Evolutionary conservation across 2,329 filamentous ascomycete species (phyloP), one percentile per base, ranked within the genome.

Genomic region (Aspergillus sp.): DNA sequence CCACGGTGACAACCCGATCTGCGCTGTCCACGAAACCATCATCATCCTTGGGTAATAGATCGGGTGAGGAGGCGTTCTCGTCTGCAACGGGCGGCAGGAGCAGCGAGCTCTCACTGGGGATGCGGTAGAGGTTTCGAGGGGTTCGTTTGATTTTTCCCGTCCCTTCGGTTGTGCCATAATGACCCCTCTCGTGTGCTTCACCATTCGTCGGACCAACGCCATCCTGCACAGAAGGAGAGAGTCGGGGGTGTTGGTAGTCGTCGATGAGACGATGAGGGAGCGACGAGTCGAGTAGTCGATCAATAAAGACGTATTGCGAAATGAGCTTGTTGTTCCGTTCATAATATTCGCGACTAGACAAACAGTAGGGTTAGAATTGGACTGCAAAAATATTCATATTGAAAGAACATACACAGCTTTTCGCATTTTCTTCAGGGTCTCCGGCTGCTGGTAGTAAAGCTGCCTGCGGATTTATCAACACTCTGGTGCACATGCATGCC

Each of bases 231-330:
- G 41, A 34, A 16, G 31, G 29, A 9, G n/a, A 16, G 7, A 36
- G 41, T 6, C 45, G 47, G 19, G 48, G 38, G 19, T 54, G 56
- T 9, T 61, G 86, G 71, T 96, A 97, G 71, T 97, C 92, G 66
- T 95, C 92, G 53, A 97, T 85, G 42, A 97, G 78, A 63, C 93
- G 87, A 66, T 96, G 92, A 2, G 92, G 92, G n/a, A 96, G 83
- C 25, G 90, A 92, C 7, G 91, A 96, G 73, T 96, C 91, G 56
- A 97, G 81, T 52, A 97, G 78, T 48, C 88, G 84, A 73, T 97
- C 93, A 63, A 97, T 96, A 70, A 95, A 97, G 58, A 95, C 80
- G 70, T 97, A 97, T 69, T 96, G 88, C 70, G 94, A 89, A 54
- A 97, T 85, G 41, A 97, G 79, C 61, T 87, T 86, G 73, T 97